Base-by-base conservation (phyloP, 176 grass and related monocot genomes). In the Triticum turgidum region DNA sequence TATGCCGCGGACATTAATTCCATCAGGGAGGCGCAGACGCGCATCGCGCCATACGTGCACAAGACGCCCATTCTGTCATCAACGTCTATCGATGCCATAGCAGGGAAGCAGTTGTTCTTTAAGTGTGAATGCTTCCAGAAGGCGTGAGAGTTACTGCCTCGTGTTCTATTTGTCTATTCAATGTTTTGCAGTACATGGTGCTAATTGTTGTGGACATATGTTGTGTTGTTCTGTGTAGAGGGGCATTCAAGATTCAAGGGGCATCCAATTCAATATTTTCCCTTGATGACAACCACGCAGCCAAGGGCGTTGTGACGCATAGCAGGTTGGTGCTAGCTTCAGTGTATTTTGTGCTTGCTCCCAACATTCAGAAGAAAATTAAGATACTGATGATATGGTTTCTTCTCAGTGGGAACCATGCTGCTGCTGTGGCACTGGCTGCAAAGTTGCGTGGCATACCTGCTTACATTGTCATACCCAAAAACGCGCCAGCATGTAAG, bases 121-220 rank as follows among this genome's bases (percentile, higher is more conserved):
- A 98, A 98, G 91, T 95, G 95, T 73, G 95, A 98, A 77, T 98
- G 95, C 89, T 95, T 98, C 91, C 95, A 95, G 89, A 95, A 95
- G 84, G 95, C 89, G 91, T 95, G 89, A 94, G 85, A 77, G 20
- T n/a, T 65, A 61, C 75, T 87, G 34, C 0, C 76, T 14, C 6
- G 58, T 72, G 21, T 56, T 34, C 12, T 86, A 30, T 83, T 86
- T 74, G 29, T 83, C 33, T 83, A 59, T 38, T 7, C 35, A 71
- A 76, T 69, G 73, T 11, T 67, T 30, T 78, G 12, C n/a, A 51
- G 8, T 84, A 11, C 20, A 44, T 76, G 58, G 21, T 79, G 54
- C 74, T 39, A 34, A 88, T 29, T 24, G 34, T 35, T 35, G 4
- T 35, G 5, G 34, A 15, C 9, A 24, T 22, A 33, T 59, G 30